Conservation (phyloP, 257 asterid species). For the Agastache rugosa region DNA sequence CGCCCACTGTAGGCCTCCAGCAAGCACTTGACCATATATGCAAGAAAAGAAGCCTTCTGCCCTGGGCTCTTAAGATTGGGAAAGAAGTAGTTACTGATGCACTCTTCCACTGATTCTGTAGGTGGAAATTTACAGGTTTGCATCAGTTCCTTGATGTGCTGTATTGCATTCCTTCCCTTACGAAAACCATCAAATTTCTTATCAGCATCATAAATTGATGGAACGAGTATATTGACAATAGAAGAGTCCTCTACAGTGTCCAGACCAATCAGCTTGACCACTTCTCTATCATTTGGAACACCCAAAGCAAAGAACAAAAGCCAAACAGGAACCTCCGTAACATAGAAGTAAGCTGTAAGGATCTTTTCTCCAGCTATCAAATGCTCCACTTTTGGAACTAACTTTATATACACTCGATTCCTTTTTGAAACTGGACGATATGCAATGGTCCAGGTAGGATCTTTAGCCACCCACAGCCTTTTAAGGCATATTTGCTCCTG, state of each 20-base stretch:
- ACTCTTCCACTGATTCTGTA: constrained; percentile 73
- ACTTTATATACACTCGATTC: constrained; percentile 65
- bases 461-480: constrained; percentile 76
- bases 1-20: constrained; percentile 75
- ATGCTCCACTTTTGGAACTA: constrained; percentile 61
- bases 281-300: constrained; percentile 69
- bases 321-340: constrained; percentile 83
- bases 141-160: constrained; percentile 52
- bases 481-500: constrained; percentile 87
- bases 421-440: constrained; percentile 63
- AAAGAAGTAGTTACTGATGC: constrained; percentile 61
- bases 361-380: constrained; percentile 61
- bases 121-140: constrained; percentile 70
- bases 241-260: constrained; percentile 51
- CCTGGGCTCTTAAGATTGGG: constrained; percentile 59
- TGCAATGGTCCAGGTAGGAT: constrained; percentile 67
- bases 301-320: constrained; percentile 85
- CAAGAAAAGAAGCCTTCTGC: constrained; percentile 83
- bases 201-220: constrained; percentile 83
- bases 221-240: constrained; percentile 59
- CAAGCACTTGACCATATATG: constrained; percentile 87
- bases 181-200: constrained; percentile 65
- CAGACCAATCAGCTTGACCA: constrained; percentile 63
- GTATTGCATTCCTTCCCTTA: constrained; percentile 51
- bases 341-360: constrained; percentile 66